Evolutionary conservation across 2,329 filamentous ascomycete genomes (phyloP).

Genomic region (Beauveria varroae): DNA sequence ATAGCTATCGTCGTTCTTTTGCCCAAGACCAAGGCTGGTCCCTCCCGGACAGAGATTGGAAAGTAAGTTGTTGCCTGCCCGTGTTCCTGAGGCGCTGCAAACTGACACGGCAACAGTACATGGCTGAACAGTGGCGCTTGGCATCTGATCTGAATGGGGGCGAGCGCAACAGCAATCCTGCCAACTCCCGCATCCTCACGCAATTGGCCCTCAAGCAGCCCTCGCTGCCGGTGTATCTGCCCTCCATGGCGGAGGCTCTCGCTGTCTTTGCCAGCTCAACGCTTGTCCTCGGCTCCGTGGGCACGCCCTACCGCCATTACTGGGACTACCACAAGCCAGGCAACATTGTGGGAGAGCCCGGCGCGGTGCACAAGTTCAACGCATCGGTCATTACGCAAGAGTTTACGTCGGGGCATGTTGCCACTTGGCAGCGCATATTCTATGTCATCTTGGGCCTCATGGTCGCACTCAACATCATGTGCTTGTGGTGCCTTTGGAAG

Average conservation of each 20-base stretch:
- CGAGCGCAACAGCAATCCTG: conserved; percentile 45
- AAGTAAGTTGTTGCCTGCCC: conserved; percentile 17
- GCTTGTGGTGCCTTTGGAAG: too few relatives aligned
- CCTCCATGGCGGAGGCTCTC: conserved; percentile 66
- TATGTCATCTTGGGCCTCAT: conserved; percentile 58
- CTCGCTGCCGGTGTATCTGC: conserved; percentile 42
- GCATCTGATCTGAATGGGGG: conserved; percentile 52
- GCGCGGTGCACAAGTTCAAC: conserved; percentile 50
- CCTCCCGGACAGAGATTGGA: conserved; percentile 41
- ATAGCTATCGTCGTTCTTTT: conserved; percentile 46
- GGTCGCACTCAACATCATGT: conserved; percentile 64
- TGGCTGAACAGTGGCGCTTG: conserved; percentile 46
- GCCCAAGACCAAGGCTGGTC: conserved; percentile 23
- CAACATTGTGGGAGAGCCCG: conserved; percentile 33
- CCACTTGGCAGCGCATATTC: conserved; percentile 57
- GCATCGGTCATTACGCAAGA: conserved; percentile 57
- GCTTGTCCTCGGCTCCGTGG: conserved; percentile 50
- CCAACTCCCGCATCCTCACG: conserved; percentile 48
- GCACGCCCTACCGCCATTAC: conserved; percentile 52
- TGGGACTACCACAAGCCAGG: conserved; percentile 36
- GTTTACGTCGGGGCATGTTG: conserved; percentile 60
- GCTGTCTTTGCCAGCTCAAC: conserved; percentile 64
- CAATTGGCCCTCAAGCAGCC: conserved; percentile 40
- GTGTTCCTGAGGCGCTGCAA: not conserved
- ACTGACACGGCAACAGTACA: conserved; percentile 22